Evolutionary conservation across 345 rosid species (phyloP).

Genomic region (Acer negundo): DNA sequence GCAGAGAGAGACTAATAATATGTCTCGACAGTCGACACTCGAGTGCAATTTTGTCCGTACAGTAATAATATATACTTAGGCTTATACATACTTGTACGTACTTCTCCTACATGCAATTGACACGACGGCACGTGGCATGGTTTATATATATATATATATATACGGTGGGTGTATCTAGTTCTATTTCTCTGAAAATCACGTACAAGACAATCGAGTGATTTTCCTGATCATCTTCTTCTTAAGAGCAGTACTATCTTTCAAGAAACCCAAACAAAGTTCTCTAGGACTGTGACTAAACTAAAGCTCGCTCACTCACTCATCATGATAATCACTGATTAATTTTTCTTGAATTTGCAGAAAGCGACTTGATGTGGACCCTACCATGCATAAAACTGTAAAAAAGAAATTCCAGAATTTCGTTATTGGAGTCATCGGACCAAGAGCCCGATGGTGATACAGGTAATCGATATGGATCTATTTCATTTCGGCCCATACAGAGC

Average conservation of each 20-base stretch:
- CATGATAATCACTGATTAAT: neutral
- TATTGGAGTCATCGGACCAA: neutral
- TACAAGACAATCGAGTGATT: neutral
- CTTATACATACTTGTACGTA: neutral
- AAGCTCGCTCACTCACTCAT: neutral
- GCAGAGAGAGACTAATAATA: neutral
- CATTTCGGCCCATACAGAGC: neutral
- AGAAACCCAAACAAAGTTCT: neutral
- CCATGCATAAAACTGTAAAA: neutral
- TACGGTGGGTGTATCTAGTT: too few species aligned
- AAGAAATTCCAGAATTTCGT: neutral
- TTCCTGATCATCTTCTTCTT: too few species aligned
- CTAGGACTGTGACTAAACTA: neutral
- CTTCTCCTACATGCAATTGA: slow-evolving; percentile 7
- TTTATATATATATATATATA: neutral
- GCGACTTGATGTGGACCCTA: neutral
- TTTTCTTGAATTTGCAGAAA: neutral
- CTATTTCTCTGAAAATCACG: neutral
- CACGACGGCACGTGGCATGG: neutral
- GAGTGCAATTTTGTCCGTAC: neutral
- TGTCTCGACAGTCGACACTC: slow-evolving; percentile 13
- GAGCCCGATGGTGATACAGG: neutral
- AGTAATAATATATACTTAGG: neutral
- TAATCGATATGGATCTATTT: neutral
- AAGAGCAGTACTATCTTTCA: neutral